Base-by-base conservation (phyloP, 2,329 filamentous ascomycete species). In the Arthrobotrys entomopaga region DNA sequence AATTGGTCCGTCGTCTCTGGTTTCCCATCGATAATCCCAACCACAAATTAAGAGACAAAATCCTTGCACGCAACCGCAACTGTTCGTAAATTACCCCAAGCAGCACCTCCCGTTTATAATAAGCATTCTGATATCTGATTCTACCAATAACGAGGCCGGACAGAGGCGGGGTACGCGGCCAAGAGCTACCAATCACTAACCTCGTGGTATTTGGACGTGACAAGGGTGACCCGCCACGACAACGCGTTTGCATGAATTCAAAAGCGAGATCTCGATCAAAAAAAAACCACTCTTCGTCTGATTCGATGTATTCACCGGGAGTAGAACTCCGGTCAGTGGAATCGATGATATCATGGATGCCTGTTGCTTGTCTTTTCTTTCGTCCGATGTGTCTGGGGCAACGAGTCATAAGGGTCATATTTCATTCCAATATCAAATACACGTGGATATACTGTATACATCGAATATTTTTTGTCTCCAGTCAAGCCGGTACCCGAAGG, bases 41-140 rank as follows among this genome's bases (percentile, higher is more conserved):
- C 49, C 26, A 52, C 22, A 59, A 34, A 46, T 67, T 52, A 52
- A 53, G 42, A 10, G 10, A 34, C 7, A 5, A 34, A 34, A 34
- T 7, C 29, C 6, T 34, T 34, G 29, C 7, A 34, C 29, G 29
- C 29, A 34, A 34, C 29, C 29, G 29, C 29, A 34, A 10, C 29
- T 34, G 29, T 34, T 34, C 29, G 29, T 34, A 29, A 29, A 29
- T 3, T 29, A 29, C 26, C 11, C 16, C 13, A n/a, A 43, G 13
- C 22, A 22, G 34, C 38, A 65, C n/a, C 34, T 10, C 26, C 43
- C 46, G 63, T 56, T 71, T 65, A 48, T 40, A 49, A 48, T 40
- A 49, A 19, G 58, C 52, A 65, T 58, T 54, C 66, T 71, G n/a
- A n/a, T 64, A 65, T 65, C 63, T n/a, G n/a, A n/a, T n/a, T n/a